These are phyloP conservation scores for Hemileia vastatrix DNA, from an alignment of 1,284 basidiomycete genomes.

Conservation along the genomic window DNA sequence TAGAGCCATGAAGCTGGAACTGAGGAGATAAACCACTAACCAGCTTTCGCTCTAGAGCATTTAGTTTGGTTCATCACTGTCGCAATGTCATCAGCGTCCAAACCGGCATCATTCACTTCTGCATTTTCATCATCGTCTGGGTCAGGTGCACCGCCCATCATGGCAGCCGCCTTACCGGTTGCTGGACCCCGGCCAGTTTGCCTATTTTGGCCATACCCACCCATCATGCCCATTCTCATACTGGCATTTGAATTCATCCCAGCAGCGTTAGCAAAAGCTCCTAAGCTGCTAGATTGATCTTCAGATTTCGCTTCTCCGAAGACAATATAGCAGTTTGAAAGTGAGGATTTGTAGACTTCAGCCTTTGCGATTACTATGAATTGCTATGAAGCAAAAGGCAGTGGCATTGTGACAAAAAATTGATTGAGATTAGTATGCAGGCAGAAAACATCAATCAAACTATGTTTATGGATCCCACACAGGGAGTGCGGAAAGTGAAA, in stretches of 20 bases:
- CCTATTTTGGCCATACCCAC: constrained; percentile 4
- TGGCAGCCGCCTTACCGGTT: constrained; percentile 13
- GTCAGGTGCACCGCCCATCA: constrained; percentile 2
- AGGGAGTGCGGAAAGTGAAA: not conserved
- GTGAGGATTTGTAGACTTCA: constrained; percentile 45
- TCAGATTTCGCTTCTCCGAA: constrained; percentile 41
- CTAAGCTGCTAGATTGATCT: constrained; percentile 9
- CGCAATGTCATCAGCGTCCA: constrained; percentile 12
- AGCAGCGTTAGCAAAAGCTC: not conserved
- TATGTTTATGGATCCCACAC: no score
- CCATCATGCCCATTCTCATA: not conserved
- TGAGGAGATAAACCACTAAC: not conserved
- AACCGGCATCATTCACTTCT: constrained; percentile 4
- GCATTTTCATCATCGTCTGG: constrained; percentile 7
- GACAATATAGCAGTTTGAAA: constrained; percentile 43
- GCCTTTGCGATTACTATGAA: constrained; percentile 43
- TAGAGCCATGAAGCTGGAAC: not conserved
- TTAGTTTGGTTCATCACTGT: constrained; percentile 21
- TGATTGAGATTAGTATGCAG: not conserved
- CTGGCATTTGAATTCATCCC: no score
- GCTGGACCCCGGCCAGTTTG: constrained; percentile 5
- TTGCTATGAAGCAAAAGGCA: constrained; percentile 28
- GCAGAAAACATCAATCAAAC: not conserved
- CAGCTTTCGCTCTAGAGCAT: constrained; percentile 11
- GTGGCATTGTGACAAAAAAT: not conserved